Evolutionary conservation across 768 basidiomycete genomes (phyloP).

Genomic region (Trametes sanguinea): DNA sequence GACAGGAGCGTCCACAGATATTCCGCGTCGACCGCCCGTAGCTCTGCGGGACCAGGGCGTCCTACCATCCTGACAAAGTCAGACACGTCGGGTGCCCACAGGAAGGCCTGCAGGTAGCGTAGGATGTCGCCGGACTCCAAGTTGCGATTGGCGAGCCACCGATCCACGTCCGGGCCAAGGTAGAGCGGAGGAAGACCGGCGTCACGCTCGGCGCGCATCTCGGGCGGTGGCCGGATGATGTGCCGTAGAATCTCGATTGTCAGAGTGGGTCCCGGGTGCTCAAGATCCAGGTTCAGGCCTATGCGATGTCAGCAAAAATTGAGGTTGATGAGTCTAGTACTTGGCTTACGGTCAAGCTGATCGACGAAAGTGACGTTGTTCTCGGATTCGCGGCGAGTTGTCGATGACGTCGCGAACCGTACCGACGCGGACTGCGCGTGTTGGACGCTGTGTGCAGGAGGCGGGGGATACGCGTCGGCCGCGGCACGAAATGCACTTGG

Average conservation of each 20-base stretch:
- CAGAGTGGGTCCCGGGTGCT: background rate
- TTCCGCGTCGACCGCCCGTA: background rate
- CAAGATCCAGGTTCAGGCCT: background rate
- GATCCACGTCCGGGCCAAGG: background rate
- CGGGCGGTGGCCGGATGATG: background rate
- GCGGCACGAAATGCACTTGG: too few species aligned
- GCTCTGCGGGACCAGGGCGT: background rate
- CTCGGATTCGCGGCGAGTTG: too few species aligned
- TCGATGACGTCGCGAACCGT: too few species aligned
- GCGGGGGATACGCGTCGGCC: too few species aligned
- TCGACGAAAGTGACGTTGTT: too few species aligned
- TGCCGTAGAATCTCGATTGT: background rate
- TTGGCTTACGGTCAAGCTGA: too few species aligned
- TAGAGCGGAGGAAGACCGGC: background rate
- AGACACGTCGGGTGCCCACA: background rate
- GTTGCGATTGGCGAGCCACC: background rate
- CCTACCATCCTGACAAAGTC: slow-evolving; percentile 1
- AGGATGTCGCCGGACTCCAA: background rate
- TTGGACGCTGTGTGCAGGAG: too few species aligned
- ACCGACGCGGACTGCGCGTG: too few species aligned
- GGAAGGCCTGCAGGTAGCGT: slow-evolving; percentile 1
- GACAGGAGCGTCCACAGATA: background rate
- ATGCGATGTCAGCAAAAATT: too few species aligned
- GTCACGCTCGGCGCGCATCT: background rate
- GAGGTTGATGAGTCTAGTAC: too few species aligned